phyloP scores from a whole-genome alignment of 202 grass and related monocot species.

The Carex arenaria region DNA sequence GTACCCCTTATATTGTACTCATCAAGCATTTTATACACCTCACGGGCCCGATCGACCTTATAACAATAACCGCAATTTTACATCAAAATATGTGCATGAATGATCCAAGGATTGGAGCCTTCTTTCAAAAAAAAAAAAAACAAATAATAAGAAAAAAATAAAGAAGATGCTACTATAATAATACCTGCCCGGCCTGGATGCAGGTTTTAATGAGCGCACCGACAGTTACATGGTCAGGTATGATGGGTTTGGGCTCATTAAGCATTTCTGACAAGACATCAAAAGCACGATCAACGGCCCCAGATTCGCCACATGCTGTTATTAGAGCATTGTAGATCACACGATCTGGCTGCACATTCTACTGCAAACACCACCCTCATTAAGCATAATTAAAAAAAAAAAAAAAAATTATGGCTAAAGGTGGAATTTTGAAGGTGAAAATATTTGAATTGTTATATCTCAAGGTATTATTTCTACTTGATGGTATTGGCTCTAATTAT shows the following conservation, averaged over 20 bases:
- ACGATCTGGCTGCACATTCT: conserved; percentile 99
- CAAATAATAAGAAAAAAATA: not conserved
- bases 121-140: not conserved
- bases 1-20: conserved; percentile 86
- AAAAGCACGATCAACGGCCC: conserved; percentile 93
- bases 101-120: not conserved
- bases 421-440: not conserved
- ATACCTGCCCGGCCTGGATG: conserved; percentile 70
- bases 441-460: not conserved
- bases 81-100: not conserved
- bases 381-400: conserved; percentile 16
- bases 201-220: conserved; percentile 92
- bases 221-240: conserved; percentile 94
- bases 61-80: conserved; percentile 11
- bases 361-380: conserved; percentile 59
- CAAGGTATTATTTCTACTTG: not conserved
- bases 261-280: conserved; percentile 95
- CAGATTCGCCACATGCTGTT: conserved; percentile 95
- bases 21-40: conserved; percentile 93
- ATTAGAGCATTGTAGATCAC: conserved; percentile 99
- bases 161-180: not conserved
- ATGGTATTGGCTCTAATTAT: not conserved
- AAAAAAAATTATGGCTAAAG: not conserved
- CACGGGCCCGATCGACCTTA: conserved; percentile 69
- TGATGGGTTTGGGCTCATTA: conserved; percentile 54